phyloP scores from a whole-genome alignment of 495 filamentous ascomycete species.

The Penicillium argentinense region DNA sequence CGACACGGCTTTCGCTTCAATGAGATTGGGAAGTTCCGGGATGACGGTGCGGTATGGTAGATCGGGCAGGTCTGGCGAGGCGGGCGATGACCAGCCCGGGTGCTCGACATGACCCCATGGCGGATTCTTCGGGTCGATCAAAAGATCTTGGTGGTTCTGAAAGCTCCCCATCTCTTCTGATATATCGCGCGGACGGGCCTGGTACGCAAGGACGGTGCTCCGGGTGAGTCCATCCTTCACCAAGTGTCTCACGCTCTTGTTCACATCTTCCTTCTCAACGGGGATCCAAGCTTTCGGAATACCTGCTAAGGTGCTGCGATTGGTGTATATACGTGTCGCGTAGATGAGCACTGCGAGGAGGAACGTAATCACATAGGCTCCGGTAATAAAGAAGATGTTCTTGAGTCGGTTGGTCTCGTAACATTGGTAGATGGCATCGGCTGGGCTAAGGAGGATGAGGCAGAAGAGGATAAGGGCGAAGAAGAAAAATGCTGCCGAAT shows the following conservation, averaged over 20 bases:
- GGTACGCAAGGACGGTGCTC: conserved; percentile 80
- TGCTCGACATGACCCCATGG: conserved; percentile 83
- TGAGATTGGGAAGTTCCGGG: conserved; percentile 81
- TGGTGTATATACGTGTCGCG: conserved; percentile 82
- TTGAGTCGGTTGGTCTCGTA: conserved; percentile 60
- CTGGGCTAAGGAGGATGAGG: conserved; percentile 78
- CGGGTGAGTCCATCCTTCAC: conserved; percentile 67
- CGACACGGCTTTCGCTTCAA: conserved; percentile 89
- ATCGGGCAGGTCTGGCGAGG: conserved; percentile 69
- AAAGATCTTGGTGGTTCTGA: conserved; percentile 29
- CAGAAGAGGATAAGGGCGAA: conserved; percentile 70
- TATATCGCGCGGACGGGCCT: conserved; percentile 63
- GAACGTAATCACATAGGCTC: conserved; percentile 74
- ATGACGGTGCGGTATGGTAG: conserved; percentile 82
- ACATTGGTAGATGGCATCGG: conserved; percentile 79
- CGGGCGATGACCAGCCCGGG: conserved; percentile 84
- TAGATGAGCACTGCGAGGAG: conserved; percentile 75
- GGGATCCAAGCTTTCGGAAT: conserved; percentile 87
- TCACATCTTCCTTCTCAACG: conserved; percentile 71
- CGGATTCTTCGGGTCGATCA: conserved; percentile 40
- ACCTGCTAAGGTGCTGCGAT: conserved; percentile 68
- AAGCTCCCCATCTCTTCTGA: conserved; percentile 31
- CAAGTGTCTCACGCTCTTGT: conserved; percentile 68
- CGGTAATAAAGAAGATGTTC: conserved; percentile 82
- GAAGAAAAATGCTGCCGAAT: conserved; percentile 75